Base-by-base conservation (phyloP, 2,329 filamentous ascomycete genomes). In the Xylariaceae sp. region DNA sequence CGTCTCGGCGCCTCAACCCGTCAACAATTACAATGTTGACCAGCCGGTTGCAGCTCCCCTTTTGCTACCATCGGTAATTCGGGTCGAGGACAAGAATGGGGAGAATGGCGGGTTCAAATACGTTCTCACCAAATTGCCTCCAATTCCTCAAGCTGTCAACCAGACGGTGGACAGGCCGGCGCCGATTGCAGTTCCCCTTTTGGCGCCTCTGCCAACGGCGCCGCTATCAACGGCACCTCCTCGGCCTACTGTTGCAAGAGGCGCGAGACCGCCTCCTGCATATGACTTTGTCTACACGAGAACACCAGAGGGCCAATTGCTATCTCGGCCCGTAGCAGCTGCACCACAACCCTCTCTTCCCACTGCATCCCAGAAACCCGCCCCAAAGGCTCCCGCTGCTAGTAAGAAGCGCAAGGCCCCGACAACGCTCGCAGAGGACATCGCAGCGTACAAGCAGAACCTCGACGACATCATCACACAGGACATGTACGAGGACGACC, bases 401-500 rank as follows among this genome's bases (percentile, higher is more conserved):
- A 23, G 64, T 58, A 69, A 58, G 59, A 72, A 71, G 60, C 65
- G 68, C 48, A 70, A 67, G 52, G 60, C 67, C 0, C 63, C 66
- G 8, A 58, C 52, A 1, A 64, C 63, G 10, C 63, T 70, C 2
- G 66, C 68, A 0, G 66, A 70, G 8, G 68, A 69, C 8, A 69
- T 70, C 34, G 65, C 64, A 2, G 65, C 60, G 7, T 71, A 71
- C 54, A 71, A 67, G 58, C 65, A 68, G 53, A 49, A 67, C 23
- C 66, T 71, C 3, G 61, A 66, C 13, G 35, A 66, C 13, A 56
- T 66, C 18, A 23, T 58, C 6, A 61, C 53, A 4, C 55, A 56
- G 2, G 48, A 55, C 39, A 39, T 53, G 13, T 34, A 13, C 13
- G 39, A 62, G 1, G 62, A 69, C 30, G 41, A 64, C 39, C 50